Evolutionary conservation across 2,329 filamentous ascomycete species (phyloP), one percentile per base, ranked within the genome.

Genomic region (Cyphellophora attinorum): DNA sequence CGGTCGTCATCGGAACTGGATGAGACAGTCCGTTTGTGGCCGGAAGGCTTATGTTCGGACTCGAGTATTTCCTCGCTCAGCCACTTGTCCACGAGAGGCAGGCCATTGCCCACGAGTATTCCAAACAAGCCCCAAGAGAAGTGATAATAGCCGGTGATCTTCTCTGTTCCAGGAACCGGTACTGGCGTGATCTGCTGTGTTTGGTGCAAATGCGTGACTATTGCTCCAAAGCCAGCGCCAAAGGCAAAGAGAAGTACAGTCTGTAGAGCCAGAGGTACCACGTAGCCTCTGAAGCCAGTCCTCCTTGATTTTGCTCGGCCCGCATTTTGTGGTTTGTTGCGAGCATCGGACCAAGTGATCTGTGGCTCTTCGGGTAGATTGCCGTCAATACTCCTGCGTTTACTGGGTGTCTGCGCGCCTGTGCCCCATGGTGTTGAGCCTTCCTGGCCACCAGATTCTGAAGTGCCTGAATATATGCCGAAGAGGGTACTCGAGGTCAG

Each of bases 401-500:
- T 61, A 23, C 59, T 56, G 16, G 83, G 83, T 0, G 81, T 84
- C 53, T 83, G 74, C 19, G 81, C 74, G 21, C 84, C 85, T 0
- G 78, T 82, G 15, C 81, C 84, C 79, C 81, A 91, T 2, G 85
- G 85, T 8, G 81, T 86, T 36, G 70, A 65, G 3, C 68, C 58
- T 45, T 76, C 74, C 39, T 51, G 65, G 57, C 46, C 70, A 60
- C 44, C 59, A 29, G 72, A 65, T 38, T 72, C 72, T 19, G 71
- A 69, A 1, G 74, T 74, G 5, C 76, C 77, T 8, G 78, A 79
- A 65, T 93, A 98, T 51, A 98, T 98, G 35, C 91, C 89, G 48
- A 81, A 83, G 4, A 98, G 72, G 0, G 91, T 94, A 2, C 85
- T 88, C 6, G 83, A 80, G 3, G 85, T 94, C 40, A 98, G 70